phyloP scores from a whole-genome alignment of 2,329 filamentous ascomycete genomes.

The Pestalotiopsis sp. region DNA sequence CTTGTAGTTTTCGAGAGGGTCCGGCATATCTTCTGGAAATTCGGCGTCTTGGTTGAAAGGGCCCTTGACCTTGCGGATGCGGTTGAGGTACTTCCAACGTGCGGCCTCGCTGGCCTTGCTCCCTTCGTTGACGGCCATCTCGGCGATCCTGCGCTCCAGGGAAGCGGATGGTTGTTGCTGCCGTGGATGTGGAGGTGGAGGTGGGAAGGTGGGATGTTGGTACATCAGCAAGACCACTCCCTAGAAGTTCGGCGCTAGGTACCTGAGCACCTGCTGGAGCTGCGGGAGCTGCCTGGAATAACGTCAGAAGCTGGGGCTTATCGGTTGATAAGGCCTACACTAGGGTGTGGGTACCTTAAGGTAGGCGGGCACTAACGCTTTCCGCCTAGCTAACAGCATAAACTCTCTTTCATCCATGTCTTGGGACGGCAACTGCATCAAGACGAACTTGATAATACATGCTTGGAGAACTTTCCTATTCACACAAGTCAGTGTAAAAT shows the following conservation, averaged over 20 bases:
- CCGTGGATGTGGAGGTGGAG: not conserved
- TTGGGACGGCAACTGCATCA: no score
- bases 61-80: slow-evolving; percentile 74
- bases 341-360: not conserved
- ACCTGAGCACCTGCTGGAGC: not conserved
- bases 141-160: slow-evolving; percentile 11
- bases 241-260: not conserved
- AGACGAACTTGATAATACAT: no score
- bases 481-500: no score
- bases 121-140: slow-evolving; percentile 22
- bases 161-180: not conserved
- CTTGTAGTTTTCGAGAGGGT: slow-evolving; percentile 70
- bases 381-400: not conserved
- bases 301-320: slow-evolving; percentile 15
- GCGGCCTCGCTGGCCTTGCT: slow-evolving; percentile 19
- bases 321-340: not conserved
- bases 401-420: not conserved
- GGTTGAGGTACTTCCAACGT: slow-evolving; percentile 80
- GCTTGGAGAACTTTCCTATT: no score
- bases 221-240: not conserved
- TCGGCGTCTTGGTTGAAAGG: slow-evolving; percentile 76
- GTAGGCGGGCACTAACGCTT: not conserved
- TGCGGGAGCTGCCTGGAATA: not conserved
- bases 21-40: slow-evolving; percentile 54
- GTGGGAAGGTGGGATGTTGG: slow-evolving; percentile 9